Base-by-base conservation (phyloP, 1,284 basidiomycete genomes). In the Tetrapyrgos nigripes region DNA sequence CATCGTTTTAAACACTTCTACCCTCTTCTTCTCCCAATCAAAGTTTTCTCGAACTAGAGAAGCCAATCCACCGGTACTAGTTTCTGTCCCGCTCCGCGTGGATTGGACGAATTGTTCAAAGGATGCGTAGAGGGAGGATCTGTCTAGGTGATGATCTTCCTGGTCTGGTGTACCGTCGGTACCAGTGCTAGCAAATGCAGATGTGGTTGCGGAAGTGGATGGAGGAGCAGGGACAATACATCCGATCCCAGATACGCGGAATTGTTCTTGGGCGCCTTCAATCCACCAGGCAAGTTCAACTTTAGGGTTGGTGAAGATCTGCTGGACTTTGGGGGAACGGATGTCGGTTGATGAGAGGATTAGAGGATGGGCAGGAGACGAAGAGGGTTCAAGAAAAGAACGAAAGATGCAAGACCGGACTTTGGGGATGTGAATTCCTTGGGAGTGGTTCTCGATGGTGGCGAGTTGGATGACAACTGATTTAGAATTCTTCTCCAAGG, bases 271-370 rank as follows among this genome's bases (percentile, higher is more conserved):
- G 0, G 80, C 78, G 24, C 77, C 77, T 27, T 79, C 76, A 59
- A 83, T 79, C 85, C 86, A 90, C 81, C 84, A 89, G 5, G 76
- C 80, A 28, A 84, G 62, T 67, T 89, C 85, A 50, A 84, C 79
- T 55, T 72, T 64, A 8, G 75, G 69, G 59, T 78, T 77, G 3
- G 70, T 55, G 27, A 74, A 73, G 37, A 89, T 72, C 62, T 91
- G 83, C 0, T 69, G 40, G 24, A 82, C 77, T 63, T 91, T 91
- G 31, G 84, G 83, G 2, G 83, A 77, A 29, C 89, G 86, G 35
- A 84, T 70, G 67, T 89, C 84, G 19, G 87, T 87, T 24, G 86
- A 81, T 60, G 82, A 70, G 23, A 91, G 63, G 61, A 92, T 66
- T 4, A 91, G 79, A 0, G 84, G 80, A 13, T 82, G 73, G 9